Conservation (phyloP, 1,284 basidiomycete genomes). For the Ustilago xerochloae region DNA sequence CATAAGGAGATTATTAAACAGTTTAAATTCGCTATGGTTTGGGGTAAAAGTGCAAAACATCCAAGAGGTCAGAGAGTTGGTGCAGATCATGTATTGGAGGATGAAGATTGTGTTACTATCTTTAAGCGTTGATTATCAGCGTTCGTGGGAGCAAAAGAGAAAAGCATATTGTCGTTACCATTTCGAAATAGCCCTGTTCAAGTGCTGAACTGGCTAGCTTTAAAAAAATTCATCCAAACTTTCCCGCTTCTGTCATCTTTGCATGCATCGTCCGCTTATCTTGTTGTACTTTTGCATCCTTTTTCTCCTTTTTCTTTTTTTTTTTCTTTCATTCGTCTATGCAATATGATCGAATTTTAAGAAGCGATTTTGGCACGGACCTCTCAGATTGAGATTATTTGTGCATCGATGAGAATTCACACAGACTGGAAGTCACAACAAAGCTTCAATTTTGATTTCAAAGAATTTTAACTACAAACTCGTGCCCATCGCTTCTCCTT, state of each 20-base stretch:
- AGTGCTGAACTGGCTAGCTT: slow-evolving; percentile 24
- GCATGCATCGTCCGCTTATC: slow-evolving; percentile 2
- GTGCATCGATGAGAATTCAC: too few species aligned
- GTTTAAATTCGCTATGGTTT: slow-evolving; percentile 89
- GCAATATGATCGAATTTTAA: too few species aligned
- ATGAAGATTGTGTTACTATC: slow-evolving; percentile 61
- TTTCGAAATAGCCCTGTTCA: slow-evolving; percentile 10
- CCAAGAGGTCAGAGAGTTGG: slow-evolving; percentile 96
- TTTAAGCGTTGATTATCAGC: slow-evolving; percentile 46
- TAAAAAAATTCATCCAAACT: neutral
- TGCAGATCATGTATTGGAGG: slow-evolving; percentile 56
- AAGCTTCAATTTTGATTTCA: too few species aligned
- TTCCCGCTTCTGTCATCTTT: neutral
- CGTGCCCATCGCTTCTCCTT: neutral
- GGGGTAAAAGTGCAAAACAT: slow-evolving; percentile 95
- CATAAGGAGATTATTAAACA: slow-evolving; percentile 93
- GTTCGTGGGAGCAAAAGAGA: neutral
- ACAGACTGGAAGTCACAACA: too few species aligned
- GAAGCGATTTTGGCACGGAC: too few species aligned
- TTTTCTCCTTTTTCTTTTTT: neutral
- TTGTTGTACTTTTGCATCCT: slow-evolving; percentile 4
- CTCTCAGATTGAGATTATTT: too few species aligned
- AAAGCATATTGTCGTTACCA: neutral
- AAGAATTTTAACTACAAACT: neutral
- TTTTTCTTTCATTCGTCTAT: neutral